Conservation (phyloP, 371 early-diverging fungal genomes). For the Homolaphlyctis polyrhiza region DNA sequence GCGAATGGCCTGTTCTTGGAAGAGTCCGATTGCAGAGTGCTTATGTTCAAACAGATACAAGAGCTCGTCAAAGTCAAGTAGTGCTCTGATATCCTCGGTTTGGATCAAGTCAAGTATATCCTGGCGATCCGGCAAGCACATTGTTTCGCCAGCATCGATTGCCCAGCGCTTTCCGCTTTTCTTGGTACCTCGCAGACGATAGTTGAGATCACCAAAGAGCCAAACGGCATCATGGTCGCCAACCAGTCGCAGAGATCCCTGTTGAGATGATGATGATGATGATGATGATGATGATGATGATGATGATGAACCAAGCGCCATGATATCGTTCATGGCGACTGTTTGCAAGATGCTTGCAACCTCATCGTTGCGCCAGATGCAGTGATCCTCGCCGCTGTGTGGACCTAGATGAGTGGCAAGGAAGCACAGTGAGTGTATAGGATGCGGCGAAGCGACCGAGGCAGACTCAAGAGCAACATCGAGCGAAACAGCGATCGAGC, state of each 20-base stretch:
- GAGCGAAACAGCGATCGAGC: conserved; percentile 13
- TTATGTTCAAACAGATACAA: neutral
- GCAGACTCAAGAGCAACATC: too few relatives aligned
- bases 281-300: too few relatives aligned
- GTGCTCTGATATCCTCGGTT: conserved; percentile 3
- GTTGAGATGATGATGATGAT: neutral
- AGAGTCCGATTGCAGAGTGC: conserved; percentile 1
- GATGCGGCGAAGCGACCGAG: neutral
- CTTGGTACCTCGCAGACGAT: conserved; percentile 15
- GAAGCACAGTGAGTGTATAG: conserved; percentile 16
- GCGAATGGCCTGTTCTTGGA: conserved; percentile 9
- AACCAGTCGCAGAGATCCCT: neutral
- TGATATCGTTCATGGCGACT: conserved; percentile 6
- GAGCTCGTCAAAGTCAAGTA: conserved; percentile 23
- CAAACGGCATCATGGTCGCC: conserved; percentile 12
- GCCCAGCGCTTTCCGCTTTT: neutral
- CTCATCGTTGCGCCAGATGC: conserved; percentile 25
- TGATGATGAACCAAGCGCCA: neutral
- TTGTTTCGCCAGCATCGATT: neutral
- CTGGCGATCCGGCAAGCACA: neutral
- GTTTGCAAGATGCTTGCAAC: conserved; percentile 16
- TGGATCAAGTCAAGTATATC: conserved; percentile 12
- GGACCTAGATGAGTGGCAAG: conserved; percentile 22
- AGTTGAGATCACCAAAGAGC: conserved; percentile 28
- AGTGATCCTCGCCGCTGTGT: conserved; percentile 20